Evolutionary conservation across 352 stramenopile genomes (phyloP).

Genomic region (Globisporangium parvum): DNA sequence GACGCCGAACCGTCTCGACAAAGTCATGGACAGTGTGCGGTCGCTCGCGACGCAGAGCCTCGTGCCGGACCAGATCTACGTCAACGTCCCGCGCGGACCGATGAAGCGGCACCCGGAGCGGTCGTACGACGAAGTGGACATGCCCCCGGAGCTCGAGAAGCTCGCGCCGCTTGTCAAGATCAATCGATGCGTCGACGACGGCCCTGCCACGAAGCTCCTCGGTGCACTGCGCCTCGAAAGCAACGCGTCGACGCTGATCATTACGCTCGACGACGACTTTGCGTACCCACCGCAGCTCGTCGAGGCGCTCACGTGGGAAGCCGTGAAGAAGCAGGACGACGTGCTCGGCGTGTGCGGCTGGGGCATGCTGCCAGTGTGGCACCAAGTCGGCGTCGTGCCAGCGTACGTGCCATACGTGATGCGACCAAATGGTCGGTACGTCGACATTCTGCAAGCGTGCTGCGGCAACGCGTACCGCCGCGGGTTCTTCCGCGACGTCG

Average conservation of each 20-base stretch:
- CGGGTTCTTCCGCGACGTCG: conserved; percentile 67
- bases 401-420: conserved; percentile 83
- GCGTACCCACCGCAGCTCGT: conserved; percentile 61
- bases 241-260: conserved; percentile 60
- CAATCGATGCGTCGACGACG: conserved; percentile 76
- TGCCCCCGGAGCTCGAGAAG: conserved; percentile 37
- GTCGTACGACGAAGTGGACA: conserved; percentile 65
- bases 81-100: conserved; percentile 57
- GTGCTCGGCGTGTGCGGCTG: conserved; percentile 71
- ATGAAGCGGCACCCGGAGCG: conserved; percentile 76
- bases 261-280: conserved; percentile 83
- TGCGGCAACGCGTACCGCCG: conserved; percentile 70
- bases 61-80: conserved; percentile 68
- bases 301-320: conserved; percentile 65
- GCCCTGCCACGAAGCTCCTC: conserved; percentile 72
- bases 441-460: conserved; percentile 71
- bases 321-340: conserved; percentile 44
- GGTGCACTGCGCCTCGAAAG: conserved; percentile 54
- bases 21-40: conserved; percentile 72
- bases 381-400: conserved; percentile 66
- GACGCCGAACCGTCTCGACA: conserved; percentile 60
- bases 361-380: conserved; percentile 72
- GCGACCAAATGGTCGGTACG: conserved; percentile 57
- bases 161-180: conserved; percentile 49
- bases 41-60: conserved; percentile 54